A percentile compares a stretch with the other conserved stretches of the same genome.
Evolutionary conservation across 805 yeast species (phyloP).

Genomic region (Saccharomycopsis fermentans): DNA sequence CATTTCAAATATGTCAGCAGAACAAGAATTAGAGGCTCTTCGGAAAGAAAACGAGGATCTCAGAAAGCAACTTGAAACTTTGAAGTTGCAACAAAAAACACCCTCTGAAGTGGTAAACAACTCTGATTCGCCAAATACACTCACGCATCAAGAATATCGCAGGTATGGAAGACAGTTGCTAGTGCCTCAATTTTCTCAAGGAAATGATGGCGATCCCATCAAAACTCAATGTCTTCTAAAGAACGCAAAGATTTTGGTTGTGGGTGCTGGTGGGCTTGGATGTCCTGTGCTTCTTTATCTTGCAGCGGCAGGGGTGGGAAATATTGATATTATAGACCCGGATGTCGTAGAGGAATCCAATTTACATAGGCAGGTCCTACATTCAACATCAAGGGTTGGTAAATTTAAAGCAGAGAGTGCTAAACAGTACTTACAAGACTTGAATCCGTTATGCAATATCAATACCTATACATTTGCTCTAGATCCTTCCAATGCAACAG

Average conservation of each 20-base stretch:
- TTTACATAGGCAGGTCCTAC: constrained; percentile 82
- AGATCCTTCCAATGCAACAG: constrained; percentile 48
- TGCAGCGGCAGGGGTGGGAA: constrained; percentile 81
- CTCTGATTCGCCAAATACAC: neutral
- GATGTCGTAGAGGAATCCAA: constrained; percentile 81
- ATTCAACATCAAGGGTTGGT: constrained; percentile 58
- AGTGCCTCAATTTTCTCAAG: constrained; percentile 54
- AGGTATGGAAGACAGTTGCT: constrained; percentile 95
- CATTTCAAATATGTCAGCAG: neutral
- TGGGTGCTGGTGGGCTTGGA: constrained; percentile 97
- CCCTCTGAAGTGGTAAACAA: neutral
- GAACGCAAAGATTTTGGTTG: constrained; percentile 51
- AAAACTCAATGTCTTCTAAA: constrained; percentile 51
- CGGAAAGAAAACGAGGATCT: constrained; percentile 3
- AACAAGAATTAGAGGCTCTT: neutral
- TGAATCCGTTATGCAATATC: constrained; percentile 64
- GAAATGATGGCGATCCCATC: constrained; percentile 10
- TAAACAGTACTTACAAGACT: constrained; percentile 32
- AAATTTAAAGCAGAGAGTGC: constrained; percentile 76
- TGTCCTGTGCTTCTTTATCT: constrained; percentile 82
- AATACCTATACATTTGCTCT: constrained; percentile 43
- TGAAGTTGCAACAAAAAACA: neutral
- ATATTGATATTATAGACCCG: constrained; percentile 76
- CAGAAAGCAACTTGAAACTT: neutral
- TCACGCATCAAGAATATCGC: constrained; percentile 54